Base-by-base conservation (phyloP, 2,329 filamentous ascomycete species). In the Davidsoniella virescens region DNA sequence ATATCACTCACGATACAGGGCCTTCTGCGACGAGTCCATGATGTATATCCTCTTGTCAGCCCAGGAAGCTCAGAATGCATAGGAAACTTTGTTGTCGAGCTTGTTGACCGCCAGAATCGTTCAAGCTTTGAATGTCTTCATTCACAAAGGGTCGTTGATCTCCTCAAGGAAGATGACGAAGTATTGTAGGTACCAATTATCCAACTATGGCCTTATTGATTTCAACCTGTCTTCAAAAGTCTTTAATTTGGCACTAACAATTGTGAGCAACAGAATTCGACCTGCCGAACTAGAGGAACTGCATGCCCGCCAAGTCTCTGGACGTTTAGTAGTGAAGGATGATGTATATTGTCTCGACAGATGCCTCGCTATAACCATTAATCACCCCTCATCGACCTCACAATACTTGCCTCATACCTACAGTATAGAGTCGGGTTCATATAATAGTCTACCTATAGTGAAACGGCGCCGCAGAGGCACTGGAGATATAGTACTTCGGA, bases 41-140 rank as follows among this genome's bases (percentile, higher is more conserved):
- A 33, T 33, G 29, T 33, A 33, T 33, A 33, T 33, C 12, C 29
- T 33, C 29, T 33, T 33, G 29, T 33, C 4, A 33, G 29, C 2
- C 9, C 9, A 33, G 29, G 29, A 6, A 9, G 29, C 2, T 8
- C 9, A 12, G 12, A 9, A 33, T 33, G 10, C 12, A 33, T 94
- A 3, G 88, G 95, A 59, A 86, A 95, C 61, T 96, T 96, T 63
- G 76, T 76, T 7, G 85, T 94, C 26, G 84, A 93, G 63, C 71
- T 94, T 3, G 64, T 64, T 17, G 70, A 73, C 50, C 58, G 60
- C 25, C 64, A 67, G 37, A 73, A 72, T n/a, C 68, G 65, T 16
- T 78, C 75, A 43, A 6, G 29, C 29, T 95, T 85, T 56, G 90
- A 96, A 65, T 92, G 86, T 58, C 66, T 95, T 51, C 90, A 95